These are phyloP conservation scores for Pichia sp. DNA, from an alignment of 1,139 yeast species.

Conservation along the genomic window DNA sequence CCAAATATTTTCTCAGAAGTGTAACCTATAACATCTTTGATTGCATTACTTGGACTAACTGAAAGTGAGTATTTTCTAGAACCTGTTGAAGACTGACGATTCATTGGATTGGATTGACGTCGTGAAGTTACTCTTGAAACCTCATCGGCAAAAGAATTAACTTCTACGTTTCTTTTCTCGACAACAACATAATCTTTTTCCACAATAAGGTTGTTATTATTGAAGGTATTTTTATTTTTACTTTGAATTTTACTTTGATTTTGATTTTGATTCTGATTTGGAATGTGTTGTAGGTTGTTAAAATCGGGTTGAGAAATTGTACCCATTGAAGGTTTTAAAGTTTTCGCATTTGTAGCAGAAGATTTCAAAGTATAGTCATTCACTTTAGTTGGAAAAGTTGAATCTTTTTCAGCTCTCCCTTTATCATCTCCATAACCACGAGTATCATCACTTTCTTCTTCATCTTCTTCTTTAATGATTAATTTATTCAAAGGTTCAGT, in stretches of 20 bases:
- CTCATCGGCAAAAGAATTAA: constrained; percentile 91
- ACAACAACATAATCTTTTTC: constrained; percentile 90
- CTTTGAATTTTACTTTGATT: neutral
- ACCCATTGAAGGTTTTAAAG: too few relatives aligned
- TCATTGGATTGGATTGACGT: neutral
- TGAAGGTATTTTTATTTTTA: neutral
- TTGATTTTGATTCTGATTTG: neutral
- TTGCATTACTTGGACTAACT: constrained; percentile 81
- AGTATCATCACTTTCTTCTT: constrained; percentile 4
- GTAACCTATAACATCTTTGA: constrained; percentile 77
- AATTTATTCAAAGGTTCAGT: constrained; percentile 16
- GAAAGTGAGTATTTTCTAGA: constrained; percentile 10
- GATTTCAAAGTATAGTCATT: too few relatives aligned
- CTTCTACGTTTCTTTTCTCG: constrained; percentile 90
- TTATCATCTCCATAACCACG: constrained; percentile 2
- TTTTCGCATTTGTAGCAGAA: too few relatives aligned
- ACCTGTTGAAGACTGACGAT: neutral
- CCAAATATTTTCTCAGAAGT: constrained; percentile 90
- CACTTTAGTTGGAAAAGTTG: too few relatives aligned
- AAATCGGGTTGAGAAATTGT: too few relatives aligned
- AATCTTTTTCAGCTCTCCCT: too few relatives aligned
- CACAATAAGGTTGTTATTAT: constrained; percentile 9
- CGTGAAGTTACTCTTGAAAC: constrained; percentile 46
- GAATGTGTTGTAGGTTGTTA: neutral
- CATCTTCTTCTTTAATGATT: constrained; percentile 13